Percentiles rank a stretch among this genome's conserved stretches.
These are phyloP conservation scores for Pleurotus tuoliensis DNA, from an alignment of 768 basidiomycete genomes.

Conservation along the genomic window DNA sequence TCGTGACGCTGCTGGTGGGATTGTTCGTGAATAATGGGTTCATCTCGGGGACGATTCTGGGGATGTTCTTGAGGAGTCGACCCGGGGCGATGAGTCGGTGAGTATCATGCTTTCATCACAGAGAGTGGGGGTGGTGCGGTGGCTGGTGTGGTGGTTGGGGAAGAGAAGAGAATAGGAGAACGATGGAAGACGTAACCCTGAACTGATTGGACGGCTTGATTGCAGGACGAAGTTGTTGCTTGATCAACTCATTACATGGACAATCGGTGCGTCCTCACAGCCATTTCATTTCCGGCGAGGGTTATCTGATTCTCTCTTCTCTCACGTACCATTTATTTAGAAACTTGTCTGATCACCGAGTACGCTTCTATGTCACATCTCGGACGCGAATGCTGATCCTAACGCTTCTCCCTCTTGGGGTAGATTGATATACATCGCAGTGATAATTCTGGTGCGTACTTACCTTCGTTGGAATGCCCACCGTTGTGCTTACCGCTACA, in stretches of 20 bases:
- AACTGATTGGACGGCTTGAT: too few species aligned
- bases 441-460: background rate
- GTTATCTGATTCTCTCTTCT: too few species aligned
- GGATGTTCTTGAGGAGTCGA: background rate
- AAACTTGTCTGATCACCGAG: constrained; percentile 5
- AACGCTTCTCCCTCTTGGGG: background rate
- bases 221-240: constrained; percentile 2
- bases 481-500: background rate
- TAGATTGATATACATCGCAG: background rate
- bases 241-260: constrained; percentile 5
- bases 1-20: background rate
- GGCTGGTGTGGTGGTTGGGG: too few species aligned
- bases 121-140: too few species aligned
- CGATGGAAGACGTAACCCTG: too few species aligned
- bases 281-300: background rate
- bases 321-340: background rate
- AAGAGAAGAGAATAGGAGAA: too few species aligned
- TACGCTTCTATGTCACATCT: background rate
- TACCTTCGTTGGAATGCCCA: background rate
- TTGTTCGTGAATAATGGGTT: constrained; percentile 1
- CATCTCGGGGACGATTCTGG: background rate
- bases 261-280: background rate
- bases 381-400: background rate
- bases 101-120: background rate
- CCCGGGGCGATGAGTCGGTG: background rate